phyloP scores from a whole-genome alignment of 2,329 filamentous ascomycete genomes.

The Cyphellophora europaea region DNA sequence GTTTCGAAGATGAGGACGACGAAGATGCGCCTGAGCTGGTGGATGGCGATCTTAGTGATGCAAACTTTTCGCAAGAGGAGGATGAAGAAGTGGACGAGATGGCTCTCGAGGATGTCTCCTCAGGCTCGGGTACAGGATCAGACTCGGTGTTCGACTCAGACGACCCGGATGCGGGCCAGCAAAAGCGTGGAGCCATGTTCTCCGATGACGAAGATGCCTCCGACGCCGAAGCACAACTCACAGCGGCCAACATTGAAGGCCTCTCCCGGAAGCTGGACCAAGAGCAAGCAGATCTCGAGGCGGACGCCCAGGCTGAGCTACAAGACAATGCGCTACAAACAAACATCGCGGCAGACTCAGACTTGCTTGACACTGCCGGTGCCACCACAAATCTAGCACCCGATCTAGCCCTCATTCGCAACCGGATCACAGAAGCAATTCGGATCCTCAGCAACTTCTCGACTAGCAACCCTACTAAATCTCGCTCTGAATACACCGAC shows the following conservation, averaged over 20 bases:
- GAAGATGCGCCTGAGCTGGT: conserved; percentile 24
- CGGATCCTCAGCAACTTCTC: conserved; percentile 84
- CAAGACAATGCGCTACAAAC: conserved; percentile 81
- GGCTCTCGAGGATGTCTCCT: conserved; percentile 18
- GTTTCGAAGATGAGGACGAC: conserved; percentile 35
- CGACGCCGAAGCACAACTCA: conserved; percentile 81
- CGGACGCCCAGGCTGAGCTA: conserved; percentile 75
- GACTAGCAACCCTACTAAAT: conserved; percentile 69
- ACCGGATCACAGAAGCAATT: conserved; percentile 84
- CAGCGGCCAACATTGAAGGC: conserved; percentile 91
- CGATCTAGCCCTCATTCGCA: conserved; percentile 79
- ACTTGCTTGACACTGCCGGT: conserved; percentile 50
- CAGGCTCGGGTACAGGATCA: conserved; percentile 5
- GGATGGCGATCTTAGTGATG: conserved; percentile 30
- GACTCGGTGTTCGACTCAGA: conserved; percentile 61
- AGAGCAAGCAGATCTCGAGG: conserved; percentile 66
- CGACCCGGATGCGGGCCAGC: conserved; percentile 28
- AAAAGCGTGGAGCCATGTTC: conserved; percentile 55
- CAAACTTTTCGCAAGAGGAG: conserved; percentile 39
- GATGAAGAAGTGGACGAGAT: conserved; percentile 19
- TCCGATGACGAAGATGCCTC: conserved; percentile 90
- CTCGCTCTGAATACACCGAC: conserved; percentile 76
- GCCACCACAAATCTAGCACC: conserved; percentile 65
- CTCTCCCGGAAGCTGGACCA: conserved; percentile 76
- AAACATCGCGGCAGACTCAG: conserved; percentile 74